Evolutionary conservation across 257 asterid species (phyloP).

Genomic region (Solanum dulcamara): DNA sequence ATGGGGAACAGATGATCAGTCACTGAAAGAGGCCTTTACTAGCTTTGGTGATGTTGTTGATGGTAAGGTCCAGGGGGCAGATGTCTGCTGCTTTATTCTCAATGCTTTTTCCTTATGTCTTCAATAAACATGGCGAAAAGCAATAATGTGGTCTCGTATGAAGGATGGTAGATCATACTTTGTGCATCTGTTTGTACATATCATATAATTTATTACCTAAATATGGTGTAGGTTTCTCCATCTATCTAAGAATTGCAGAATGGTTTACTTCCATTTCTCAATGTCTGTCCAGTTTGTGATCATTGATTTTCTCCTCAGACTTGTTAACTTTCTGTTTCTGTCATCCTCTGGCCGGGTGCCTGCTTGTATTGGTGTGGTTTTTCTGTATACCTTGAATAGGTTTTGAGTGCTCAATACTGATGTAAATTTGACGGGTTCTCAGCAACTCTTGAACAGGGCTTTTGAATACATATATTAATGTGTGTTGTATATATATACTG

Average conservation of each 20-base stretch:
- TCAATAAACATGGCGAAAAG: not conserved
- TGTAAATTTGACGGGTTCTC: not conserved
- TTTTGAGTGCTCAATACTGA: not conserved
- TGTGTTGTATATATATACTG: not conserved
- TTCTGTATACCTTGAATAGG: not conserved
- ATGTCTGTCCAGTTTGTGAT: not conserved
- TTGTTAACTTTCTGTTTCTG: not conserved
- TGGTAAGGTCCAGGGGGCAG: conserved; percentile 11
- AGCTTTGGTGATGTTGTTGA: conserved; percentile 57
- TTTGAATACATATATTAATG: not conserved
- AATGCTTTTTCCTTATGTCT: not conserved
- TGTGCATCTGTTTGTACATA: not conserved
- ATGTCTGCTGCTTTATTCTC: not conserved
- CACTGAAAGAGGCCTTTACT: conserved; percentile 59
- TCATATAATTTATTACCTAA: not conserved
- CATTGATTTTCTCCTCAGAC: not conserved
- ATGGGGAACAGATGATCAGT: conserved; percentile 45
- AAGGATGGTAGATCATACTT: not conserved
- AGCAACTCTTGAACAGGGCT: not conserved
- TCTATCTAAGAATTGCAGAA: not conserved
- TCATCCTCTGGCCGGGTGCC: not conserved
- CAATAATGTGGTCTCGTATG: not conserved
- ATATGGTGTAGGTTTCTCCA: not conserved
- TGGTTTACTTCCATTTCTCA: not conserved
- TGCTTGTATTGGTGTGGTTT: not conserved